phyloP scores from a whole-genome alignment of 345 rosid genomes.

The Camelina laxa region DNA sequence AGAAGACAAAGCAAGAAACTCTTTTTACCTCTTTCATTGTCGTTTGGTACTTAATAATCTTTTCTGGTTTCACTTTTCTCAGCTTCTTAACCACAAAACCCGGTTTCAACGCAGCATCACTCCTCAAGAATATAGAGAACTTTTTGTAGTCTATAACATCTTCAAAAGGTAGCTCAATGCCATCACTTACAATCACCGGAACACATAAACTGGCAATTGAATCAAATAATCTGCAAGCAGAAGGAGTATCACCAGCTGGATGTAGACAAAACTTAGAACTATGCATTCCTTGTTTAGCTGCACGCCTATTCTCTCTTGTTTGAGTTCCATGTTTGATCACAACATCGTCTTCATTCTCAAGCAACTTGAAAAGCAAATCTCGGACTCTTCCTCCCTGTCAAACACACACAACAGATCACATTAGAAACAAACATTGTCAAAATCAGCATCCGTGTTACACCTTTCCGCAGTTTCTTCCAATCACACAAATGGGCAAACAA shows the following conservation, averaged over 20 bases:
- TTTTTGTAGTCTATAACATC: slow-evolving; percentile 78
- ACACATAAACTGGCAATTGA: slow-evolving; percentile 89
- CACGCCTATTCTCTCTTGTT: slow-evolving; percentile 78
- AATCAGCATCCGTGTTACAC: too few relatives aligned
- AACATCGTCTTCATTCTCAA: slow-evolving; percentile 72
- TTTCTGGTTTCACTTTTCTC: slow-evolving; percentile 54
- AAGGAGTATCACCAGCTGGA: slow-evolving; percentile 90
- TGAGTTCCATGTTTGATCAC: slow-evolving; percentile 80
- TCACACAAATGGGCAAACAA: neutral
- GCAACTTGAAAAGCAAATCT: slow-evolving; percentile 74
- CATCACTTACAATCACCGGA: slow-evolving; percentile 83
- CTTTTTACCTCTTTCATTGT: slow-evolving; percentile 63
- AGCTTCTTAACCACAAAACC: slow-evolving; percentile 64
- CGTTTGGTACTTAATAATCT: slow-evolving; percentile 74
- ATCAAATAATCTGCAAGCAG: slow-evolving; percentile 90
- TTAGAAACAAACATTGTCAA: neutral
- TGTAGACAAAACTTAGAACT: slow-evolving; percentile 86
- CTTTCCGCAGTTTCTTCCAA: too few relatives aligned
- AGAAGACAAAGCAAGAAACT: neutral
- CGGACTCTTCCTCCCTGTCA: slow-evolving; percentile 78
- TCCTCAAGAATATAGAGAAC: slow-evolving; percentile 72
- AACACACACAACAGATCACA: slow-evolving; percentile 6
- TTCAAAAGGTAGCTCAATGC: slow-evolving; percentile 90
- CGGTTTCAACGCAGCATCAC: slow-evolving; percentile 62
- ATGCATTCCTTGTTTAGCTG: slow-evolving; percentile 79